phyloP scores from a whole-genome alignment of 2,329 filamentous ascomycete genomes.

The Colletotrichum incanum region DNA sequence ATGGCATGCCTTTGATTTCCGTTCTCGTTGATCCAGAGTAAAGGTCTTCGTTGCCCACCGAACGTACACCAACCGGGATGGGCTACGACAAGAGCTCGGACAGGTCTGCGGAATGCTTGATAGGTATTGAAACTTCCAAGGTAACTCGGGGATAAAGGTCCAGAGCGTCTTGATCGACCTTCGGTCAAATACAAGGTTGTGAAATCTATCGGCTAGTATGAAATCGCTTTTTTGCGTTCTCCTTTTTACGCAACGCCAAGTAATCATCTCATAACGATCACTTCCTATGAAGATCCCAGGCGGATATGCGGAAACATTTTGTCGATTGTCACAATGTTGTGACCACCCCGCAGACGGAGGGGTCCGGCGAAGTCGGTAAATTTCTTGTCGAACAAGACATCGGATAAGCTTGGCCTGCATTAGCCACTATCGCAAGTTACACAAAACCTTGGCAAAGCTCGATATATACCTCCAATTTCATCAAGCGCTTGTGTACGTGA shows the following conservation, averaged over 20 bases:
- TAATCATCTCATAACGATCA: not conserved
- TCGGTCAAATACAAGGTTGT: no score
- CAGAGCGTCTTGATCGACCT: no score
- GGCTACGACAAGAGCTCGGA: not conserved
- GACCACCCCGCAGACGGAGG: conserved; percentile 20
- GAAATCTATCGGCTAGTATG: no score
- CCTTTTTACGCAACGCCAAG: not conserved
- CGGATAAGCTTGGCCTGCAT: not conserved
- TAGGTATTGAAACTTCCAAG: not conserved
- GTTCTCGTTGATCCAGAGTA: not conserved
- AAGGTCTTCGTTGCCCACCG: not conserved
- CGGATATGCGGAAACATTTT: not conserved
- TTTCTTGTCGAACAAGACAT: not conserved
- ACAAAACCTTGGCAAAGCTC: not conserved
- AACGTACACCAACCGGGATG: not conserved
- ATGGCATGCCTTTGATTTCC: not conserved
- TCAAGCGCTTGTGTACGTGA: no score
- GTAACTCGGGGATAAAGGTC: no score
- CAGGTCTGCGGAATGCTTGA: not conserved
- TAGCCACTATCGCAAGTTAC: not conserved
- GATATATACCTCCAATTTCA: not conserved
- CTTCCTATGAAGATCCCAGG: not conserved
- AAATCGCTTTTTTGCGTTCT: no score
- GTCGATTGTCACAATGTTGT: no score
- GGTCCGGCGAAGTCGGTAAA: conserved; percentile 1